A percentile compares a stretch with the other conserved stretches of the same genome.
Conservation (phyloP, 1,284 basidiomycete species). For the Ustilago trichophora region DNA sequence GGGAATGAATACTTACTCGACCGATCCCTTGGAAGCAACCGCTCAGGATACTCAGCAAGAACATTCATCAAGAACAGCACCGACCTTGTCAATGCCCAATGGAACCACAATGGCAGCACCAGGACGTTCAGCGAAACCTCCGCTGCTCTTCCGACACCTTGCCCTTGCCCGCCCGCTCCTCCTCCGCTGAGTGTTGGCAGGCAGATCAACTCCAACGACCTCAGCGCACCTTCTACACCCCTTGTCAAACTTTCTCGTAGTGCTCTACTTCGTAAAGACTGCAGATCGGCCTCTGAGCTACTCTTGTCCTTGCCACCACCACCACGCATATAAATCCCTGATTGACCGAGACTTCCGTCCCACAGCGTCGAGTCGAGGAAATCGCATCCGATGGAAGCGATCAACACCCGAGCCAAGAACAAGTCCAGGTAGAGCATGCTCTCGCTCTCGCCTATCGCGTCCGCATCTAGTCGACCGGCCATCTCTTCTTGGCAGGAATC, state of each 20-base stretch:
- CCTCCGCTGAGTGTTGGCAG: constrained; percentile 2
- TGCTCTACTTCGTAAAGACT: constrained; percentile 10
- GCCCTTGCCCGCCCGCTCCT: background rate
- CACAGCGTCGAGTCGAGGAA: constrained; percentile 35
- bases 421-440: constrained; percentile 34
- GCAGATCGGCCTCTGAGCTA: constrained; percentile 17
- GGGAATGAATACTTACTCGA: too few relatives aligned
- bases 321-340: too few relatives aligned
- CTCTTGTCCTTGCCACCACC: constrained; percentile 8
- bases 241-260: constrained; percentile 21
- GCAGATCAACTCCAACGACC: constrained; percentile 28
- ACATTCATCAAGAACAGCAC: constrained; percentile 36
- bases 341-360: constrained; percentile 32
- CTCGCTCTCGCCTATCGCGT: constrained; percentile 26
- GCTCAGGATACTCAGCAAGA: constrained; percentile 33
- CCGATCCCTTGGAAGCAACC: constrained; percentile 25
- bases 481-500: constrained; percentile 40
- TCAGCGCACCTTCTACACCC: constrained; percentile 24
- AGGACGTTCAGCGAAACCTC: constrained; percentile 25
- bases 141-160: background rate
- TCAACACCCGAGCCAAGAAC: constrained; percentile 23
- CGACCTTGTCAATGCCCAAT: constrained; percentile 31
- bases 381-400: constrained; percentile 37
- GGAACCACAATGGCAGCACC: constrained; percentile 38
- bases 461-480: constrained; percentile 22